Conservation (phyloP, 2,329 filamentous ascomycete species). For the Trichoderma breve region DNA sequence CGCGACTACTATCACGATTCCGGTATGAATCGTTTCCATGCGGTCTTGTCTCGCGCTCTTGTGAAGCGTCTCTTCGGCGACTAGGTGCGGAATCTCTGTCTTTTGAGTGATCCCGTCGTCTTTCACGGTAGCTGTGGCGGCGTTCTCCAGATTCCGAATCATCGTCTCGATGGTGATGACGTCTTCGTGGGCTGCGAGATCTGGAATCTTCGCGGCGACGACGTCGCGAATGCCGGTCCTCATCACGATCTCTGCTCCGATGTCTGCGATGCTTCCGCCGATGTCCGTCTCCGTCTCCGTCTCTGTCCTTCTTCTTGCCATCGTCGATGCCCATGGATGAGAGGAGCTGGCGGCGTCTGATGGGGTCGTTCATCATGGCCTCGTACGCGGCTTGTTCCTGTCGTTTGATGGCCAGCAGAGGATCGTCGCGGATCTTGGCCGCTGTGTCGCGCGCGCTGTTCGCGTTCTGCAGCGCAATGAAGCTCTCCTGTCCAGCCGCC, state of each 20-base stretch:
- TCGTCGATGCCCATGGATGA: slow-evolving; percentile 58
- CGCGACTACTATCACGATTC: slow-evolving; percentile 32
- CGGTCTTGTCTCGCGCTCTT: slow-evolving; percentile 23
- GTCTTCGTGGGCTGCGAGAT: slow-evolving; percentile 43
- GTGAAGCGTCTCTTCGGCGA: slow-evolving; percentile 24
- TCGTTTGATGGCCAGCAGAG: slow-evolving; percentile 87
- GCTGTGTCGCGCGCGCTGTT: slow-evolving; percentile 78
- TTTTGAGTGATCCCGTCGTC: slow-evolving; percentile 2
- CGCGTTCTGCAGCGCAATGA: slow-evolving; percentile 64
- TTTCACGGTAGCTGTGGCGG: slow-evolving; percentile 19
- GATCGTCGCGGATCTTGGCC: slow-evolving; percentile 85
- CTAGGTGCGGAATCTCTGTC: slow-evolving; percentile 25
- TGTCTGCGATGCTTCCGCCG: slow-evolving; percentile 45
- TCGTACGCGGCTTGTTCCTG: slow-evolving; percentile 82
- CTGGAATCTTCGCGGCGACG: slow-evolving; percentile 47
- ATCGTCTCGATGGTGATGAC: slow-evolving; percentile 26
- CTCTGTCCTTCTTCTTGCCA: slow-evolving; percentile 41
- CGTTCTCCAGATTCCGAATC: slow-evolving; percentile 31
- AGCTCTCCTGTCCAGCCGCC: slow-evolving; percentile 57
- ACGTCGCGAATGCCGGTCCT: slow-evolving; percentile 33
- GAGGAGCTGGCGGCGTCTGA: slow-evolving; percentile 65
- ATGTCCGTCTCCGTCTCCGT: slow-evolving; percentile 33
- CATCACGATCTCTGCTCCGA: slow-evolving; percentile 39
- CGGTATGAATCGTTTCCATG: slow-evolving; percentile 21
- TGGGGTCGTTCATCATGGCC: slow-evolving; percentile 75